Evolutionary conservation across 306 rosid genomes (phyloP), one percentile per base, ranked within the genome.

Genomic region (Vigna angularis): DNA sequence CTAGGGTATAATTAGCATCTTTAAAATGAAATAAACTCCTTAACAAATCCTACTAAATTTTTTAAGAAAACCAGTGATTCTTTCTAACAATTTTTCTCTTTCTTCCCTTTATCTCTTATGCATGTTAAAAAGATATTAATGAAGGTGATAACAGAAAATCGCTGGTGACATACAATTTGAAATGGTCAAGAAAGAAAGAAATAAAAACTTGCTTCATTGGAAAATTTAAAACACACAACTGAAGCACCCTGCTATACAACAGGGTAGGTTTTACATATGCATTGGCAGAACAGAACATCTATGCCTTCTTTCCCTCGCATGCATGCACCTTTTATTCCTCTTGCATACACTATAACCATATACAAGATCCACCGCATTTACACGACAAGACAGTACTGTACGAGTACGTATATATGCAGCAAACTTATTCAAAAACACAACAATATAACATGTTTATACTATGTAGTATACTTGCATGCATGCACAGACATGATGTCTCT

Each of bases 351-450:
- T 13, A 13, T 26, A 28, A 59, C 55, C 36, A 20, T 45, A 47
- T 15, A 14, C 7, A 18, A 12, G 4, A 63, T 34, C 14, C 5
- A n/a, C 14, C 11, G 40, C 51, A 38, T 40, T 36, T 64, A 65
- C 70, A 64, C 26, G 26, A 34, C 70, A 65, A 17, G 16, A 64
- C 28, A 8, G 45, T 40, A 64, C 24, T 36, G 24, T 32, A 62
- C 17, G 69, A 36, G 69, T n/a, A 53, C 22, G 26, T 63, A 63
- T 13, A 40, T 44, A 22, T 20, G 30, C 17, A 42, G 18, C 38
- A 45, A 5, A 66, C 4, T 66, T 66, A 66, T 66, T 66, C 18
- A 47, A 22, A 30, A 22, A 68, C 8, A 68, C 57, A 68, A 45
- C 14, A 20, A 9, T 18, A 17, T 11, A 44, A 11, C 11, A 44